These are phyloP conservation scores for Jackrogersella minutella DNA, from an alignment of 495 filamentous ascomycete genomes.

Conservation along the genomic window DNA sequence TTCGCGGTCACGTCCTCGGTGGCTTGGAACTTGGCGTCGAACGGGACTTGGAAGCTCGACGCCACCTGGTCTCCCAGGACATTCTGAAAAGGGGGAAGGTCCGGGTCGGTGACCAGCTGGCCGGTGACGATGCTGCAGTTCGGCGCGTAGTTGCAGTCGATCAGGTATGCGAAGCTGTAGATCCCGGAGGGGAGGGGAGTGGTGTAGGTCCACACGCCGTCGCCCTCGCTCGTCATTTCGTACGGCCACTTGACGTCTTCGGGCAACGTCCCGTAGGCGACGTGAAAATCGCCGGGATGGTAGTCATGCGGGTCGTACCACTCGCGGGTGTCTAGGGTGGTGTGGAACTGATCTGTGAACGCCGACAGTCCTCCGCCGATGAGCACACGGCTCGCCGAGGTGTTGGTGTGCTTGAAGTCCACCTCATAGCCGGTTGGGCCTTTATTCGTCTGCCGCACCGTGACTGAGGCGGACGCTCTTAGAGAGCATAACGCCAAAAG, in stretches of 20 bases:
- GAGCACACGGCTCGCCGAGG: constrained; percentile 42
- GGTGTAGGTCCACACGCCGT: constrained; percentile 45
- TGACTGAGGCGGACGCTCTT: constrained; percentile 41
- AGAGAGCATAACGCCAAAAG: constrained; percentile 18
- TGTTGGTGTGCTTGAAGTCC: constrained; percentile 46
- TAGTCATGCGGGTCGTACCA: constrained; percentile 45
- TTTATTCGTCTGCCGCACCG: constrained; percentile 43
- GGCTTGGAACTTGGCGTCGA: constrained; percentile 40
- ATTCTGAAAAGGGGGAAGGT: constrained; percentile 44
- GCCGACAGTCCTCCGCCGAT: constrained; percentile 44
- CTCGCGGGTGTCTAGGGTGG: constrained; percentile 33
- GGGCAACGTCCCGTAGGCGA: constrained; percentile 31
- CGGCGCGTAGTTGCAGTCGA: constrained; percentile 45
- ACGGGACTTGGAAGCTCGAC: constrained; percentile 50
- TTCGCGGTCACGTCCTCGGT: constrained; percentile 44
- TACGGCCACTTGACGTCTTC: constrained; percentile 42
- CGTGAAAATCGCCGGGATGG: constrained; percentile 44
- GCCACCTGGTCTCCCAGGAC: constrained; percentile 44
- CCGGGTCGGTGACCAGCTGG: constrained; percentile 46
- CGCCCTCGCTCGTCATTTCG: constrained; percentile 41
- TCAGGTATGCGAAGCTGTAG: constrained; percentile 45
- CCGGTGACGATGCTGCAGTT: constrained; percentile 47
- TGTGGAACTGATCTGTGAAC: constrained; percentile 46
- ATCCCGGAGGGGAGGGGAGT: constrained; percentile 44
- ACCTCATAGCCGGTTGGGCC: constrained; percentile 46